These are phyloP conservation scores for Noccaea caerulescens DNA, from an alignment of 345 rosid genomes.

Conservation along the genomic window DNA sequence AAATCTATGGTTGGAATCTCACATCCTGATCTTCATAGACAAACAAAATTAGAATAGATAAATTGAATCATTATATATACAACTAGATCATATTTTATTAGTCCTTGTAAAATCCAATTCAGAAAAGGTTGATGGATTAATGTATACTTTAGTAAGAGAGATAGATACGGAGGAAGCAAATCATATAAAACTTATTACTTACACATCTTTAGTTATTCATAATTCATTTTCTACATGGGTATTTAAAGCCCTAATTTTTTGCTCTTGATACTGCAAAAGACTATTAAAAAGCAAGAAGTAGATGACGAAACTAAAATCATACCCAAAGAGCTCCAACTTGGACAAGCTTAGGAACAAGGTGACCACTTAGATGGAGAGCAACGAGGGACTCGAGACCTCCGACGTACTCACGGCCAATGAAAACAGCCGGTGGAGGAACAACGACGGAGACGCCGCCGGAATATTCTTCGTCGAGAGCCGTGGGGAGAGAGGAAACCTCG, in stretches of 20 bases:
- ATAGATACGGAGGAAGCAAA: slow-evolving; percentile 28
- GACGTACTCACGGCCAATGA: slow-evolving; percentile 78
- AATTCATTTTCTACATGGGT: slow-evolving; percentile 36
- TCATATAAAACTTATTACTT: slow-evolving; percentile 26
- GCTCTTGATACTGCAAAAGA: slow-evolving; percentile 35
- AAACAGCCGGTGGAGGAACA: slow-evolving; percentile 57
- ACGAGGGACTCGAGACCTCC: slow-evolving; percentile 95
- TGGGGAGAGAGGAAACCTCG: slow-evolving; percentile 71
- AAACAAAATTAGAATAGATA: background rate
- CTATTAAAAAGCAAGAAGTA: slow-evolving; percentile 11
- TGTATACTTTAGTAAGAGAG: background rate
- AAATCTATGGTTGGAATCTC: background rate
- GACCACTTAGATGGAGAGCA: slow-evolving; percentile 84
- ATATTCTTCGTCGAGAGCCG: slow-evolving; percentile 38
- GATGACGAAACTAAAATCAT: slow-evolving; percentile 42
- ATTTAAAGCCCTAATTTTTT: slow-evolving; percentile 33
- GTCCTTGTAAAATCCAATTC: slow-evolving; percentile 22
- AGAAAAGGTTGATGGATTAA: slow-evolving; percentile 26
- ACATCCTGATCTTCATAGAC: background rate
- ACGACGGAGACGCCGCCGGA: slow-evolving; percentile 34
- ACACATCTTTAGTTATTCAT: slow-evolving; percentile 34
- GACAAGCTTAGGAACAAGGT: slow-evolving; percentile 86
- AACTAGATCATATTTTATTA: slow-evolving; percentile 23
- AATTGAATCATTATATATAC: background rate
- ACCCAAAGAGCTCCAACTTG: slow-evolving; percentile 88